phyloP scores from a whole-genome alignment of 306 rosid species.

The Carpinus fangiana region DNA sequence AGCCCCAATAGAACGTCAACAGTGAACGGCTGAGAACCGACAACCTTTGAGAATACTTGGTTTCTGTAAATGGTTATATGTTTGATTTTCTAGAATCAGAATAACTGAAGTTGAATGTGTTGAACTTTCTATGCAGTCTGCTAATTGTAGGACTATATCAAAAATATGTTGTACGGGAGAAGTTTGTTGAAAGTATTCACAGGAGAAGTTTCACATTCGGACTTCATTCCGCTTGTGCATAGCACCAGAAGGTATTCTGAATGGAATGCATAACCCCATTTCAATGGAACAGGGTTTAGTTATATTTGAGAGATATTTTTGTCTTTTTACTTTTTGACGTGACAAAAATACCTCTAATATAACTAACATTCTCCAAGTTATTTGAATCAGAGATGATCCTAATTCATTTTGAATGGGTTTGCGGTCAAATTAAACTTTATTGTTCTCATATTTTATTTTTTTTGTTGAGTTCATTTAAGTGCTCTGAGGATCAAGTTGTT shows the following conservation, averaged over 20 bases:
- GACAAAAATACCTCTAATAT: too few relatives aligned
- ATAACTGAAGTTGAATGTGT: conserved; percentile 42
- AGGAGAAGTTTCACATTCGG: conserved; percentile 65
- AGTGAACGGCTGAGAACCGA: too few relatives aligned
- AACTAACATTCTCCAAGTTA: too few relatives aligned
- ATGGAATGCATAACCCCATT: conserved; percentile 49
- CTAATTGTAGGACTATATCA: conserved; percentile 29
- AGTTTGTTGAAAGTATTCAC: not conserved
- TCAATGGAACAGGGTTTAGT: too few relatives aligned
- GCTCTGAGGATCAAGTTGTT: too few relatives aligned
- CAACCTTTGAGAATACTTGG: too few relatives aligned
- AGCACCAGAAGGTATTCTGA: conserved; percentile 68
- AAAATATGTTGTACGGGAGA: conserved; percentile 15
- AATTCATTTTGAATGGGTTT: conserved; percentile 54
- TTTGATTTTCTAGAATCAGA: conserved; percentile 40
- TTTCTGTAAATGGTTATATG: too few relatives aligned
- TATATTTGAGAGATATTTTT: too few relatives aligned
- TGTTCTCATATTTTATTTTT: conserved; percentile 12
- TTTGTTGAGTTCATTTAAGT: conserved; percentile 11
- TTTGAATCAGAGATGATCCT: too few relatives aligned
- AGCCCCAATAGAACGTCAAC: too few relatives aligned
- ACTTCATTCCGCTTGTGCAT: conserved; percentile 75
- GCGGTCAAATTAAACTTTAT: conserved; percentile 51
- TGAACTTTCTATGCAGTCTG: conserved; percentile 68
- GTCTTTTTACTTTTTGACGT: too few relatives aligned